A percentile compares a stretch with the other conserved stretches of the same genome.
Conservation (phyloP, 2,329 filamentous ascomycete genomes). For the Exophiala aquamarina region DNA sequence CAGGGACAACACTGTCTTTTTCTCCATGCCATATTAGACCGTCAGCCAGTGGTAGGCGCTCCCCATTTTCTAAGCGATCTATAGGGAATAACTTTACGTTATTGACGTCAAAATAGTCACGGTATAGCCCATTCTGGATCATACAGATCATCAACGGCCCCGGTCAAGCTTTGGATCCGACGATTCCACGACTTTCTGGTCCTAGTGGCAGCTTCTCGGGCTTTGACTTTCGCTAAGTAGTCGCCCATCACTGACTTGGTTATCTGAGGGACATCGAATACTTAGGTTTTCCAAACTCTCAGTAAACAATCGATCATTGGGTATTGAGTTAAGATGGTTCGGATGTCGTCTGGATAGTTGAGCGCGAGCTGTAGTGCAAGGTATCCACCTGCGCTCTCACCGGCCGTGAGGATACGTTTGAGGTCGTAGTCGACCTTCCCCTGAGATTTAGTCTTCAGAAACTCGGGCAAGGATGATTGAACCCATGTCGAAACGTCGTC, state of each 20-base stretch:
- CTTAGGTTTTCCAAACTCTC: constrained; percentile 11
- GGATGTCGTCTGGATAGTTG: constrained; percentile 31
- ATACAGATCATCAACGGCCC: neutral
- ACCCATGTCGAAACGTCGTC: constrained; percentile 52
- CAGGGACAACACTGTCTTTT: constrained; percentile 35
- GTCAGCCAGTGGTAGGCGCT: constrained; percentile 32
- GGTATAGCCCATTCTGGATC: constrained; percentile 8
- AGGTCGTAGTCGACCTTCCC: constrained; percentile 25
- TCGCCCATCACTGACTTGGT: constrained; percentile 25
- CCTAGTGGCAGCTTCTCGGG: neutral
- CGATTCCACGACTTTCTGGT: neutral
- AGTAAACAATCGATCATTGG: constrained; percentile 34
- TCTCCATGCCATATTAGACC: constrained; percentile 37
- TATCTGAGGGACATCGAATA: constrained; percentile 13
- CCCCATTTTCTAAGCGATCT: constrained; percentile 30
- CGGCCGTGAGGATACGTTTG: constrained; percentile 29
- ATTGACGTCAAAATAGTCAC: constrained; percentile 1
- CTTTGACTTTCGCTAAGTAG: constrained; percentile 34
- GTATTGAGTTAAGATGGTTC: constrained; percentile 34
- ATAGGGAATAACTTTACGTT: constrained; percentile 30
- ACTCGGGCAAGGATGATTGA: constrained; percentile 20
- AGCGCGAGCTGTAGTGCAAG: constrained; percentile 32
- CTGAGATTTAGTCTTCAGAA: constrained; percentile 14
- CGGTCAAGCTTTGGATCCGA: constrained; percentile 2
- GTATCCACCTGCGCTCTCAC: constrained; percentile 35